Base-by-base conservation (phyloP, 805 yeast species). In the Pichia exigua region DNA sequence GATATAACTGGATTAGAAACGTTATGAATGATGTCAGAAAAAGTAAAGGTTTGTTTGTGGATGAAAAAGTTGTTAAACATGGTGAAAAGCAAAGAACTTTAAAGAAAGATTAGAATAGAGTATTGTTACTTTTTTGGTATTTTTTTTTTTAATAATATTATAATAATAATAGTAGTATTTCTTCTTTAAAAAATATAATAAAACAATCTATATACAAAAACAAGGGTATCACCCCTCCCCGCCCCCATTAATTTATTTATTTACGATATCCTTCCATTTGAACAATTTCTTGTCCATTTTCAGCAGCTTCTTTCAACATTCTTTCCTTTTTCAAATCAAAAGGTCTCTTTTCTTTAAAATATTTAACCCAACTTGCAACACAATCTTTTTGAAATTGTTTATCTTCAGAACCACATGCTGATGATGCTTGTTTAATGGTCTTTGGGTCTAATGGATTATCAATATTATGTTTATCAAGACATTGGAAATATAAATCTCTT, bases 21-120 rank as follows among this genome's bases (percentile, higher is more conserved):
- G 91, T 92, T 65, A 86, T 94, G 84, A 89, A 88, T 57, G 71
- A 71, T 20, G 80, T 94, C 44, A 77, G 99, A 63, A 79, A 80
- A 64, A 77, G 95, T 57, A 94, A 94, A 70, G 99, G 99, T 11
- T 71, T 94, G 53, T 83, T 84, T 60, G 87, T 90, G 22, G 96
- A 88, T 61, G 95, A 89, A 62, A 91, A 91, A 68, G 86, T 94
- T 44, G 86, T 94, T 22, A 79, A 87, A 64, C 87, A 85, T 63
- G 97, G 98, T 1, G 98, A 94, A 66, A 89, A 91, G 67, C 98
- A 94, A 69, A 78, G 97, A 65, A 91, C 92, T 0, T 67, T 91
- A 70, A 87, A 85, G 70, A 84, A 76, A 64, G 87, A 84, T 61
- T 83, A 30, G 22, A 13, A 26, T 24, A 9, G 12, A 9, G 9